Evolutionary conservation across 2,329 filamentous ascomycete genomes (phyloP).

Genomic region (Paecilomyces variotii): DNA sequence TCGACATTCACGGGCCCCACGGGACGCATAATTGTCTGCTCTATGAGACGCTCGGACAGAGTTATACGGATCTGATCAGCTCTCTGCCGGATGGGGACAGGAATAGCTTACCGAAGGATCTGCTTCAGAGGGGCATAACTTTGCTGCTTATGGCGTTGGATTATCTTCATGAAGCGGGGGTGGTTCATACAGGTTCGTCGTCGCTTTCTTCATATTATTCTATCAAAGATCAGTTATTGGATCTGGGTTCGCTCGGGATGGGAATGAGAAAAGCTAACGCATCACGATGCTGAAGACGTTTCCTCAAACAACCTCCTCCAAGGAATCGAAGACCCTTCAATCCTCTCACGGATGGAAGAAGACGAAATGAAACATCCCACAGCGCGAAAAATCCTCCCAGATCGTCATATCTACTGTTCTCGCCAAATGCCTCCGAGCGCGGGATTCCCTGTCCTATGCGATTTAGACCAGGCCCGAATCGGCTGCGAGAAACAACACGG

Average conservation of each 20-base stretch:
- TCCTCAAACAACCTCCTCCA: not conserved
- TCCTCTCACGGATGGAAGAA: not conserved
- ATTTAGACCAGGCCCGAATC: slow-evolving; percentile 37
- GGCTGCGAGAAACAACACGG: slow-evolving; percentile 25
- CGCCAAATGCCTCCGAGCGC: slow-evolving; percentile 43
- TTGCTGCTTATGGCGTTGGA: slow-evolving; percentile 80
- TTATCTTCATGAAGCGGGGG: slow-evolving; percentile 50
- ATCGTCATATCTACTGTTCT: not conserved
- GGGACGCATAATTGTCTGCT: slow-evolving; percentile 18
- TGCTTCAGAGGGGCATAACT: slow-evolving; percentile 48
- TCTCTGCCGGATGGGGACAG: slow-evolving; percentile 6
- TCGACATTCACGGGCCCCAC: slow-evolving; percentile 4
- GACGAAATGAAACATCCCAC: not conserved
- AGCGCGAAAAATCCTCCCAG: not conserved
- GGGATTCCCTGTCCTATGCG: slow-evolving; percentile 34
- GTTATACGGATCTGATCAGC: slow-evolving; percentile 14
- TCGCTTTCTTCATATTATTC: no score
- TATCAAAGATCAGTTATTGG: not conserved
- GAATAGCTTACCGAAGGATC: slow-evolving; percentile 12
- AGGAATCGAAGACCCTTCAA: not conserved
- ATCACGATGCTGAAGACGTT: not conserved
- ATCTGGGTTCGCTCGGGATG: not conserved
- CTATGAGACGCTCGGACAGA: slow-evolving; percentile 13
- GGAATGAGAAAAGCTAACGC: not conserved
- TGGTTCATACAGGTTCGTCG: not conserved